Percentiles rank a stretch among this genome's conserved stretches.
These are phyloP conservation scores for Bipolaris zeicola DNA, from an alignment of 2,329 filamentous ascomycete species.

Conservation along the genomic window DNA sequence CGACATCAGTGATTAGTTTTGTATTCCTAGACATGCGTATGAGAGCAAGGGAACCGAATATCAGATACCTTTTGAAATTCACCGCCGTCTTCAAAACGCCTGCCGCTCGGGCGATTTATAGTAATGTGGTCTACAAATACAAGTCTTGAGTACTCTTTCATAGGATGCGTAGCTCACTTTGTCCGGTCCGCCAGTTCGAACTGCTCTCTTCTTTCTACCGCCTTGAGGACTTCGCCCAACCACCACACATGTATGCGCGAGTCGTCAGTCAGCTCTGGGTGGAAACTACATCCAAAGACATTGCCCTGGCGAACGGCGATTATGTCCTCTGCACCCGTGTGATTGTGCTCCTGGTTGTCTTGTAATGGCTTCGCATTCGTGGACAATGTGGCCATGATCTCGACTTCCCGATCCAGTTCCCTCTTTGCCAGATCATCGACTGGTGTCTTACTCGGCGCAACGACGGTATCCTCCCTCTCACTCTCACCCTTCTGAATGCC, in stretches of 20 bases:
- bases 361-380: slow-evolving; percentile 55
- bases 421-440: slow-evolving; percentile 53
- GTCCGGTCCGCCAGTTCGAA: slow-evolving; percentile 41
- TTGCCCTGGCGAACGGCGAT: slow-evolving; percentile 90
- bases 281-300: slow-evolving; percentile 92
- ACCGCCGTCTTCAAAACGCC: slow-evolving; percentile 16
- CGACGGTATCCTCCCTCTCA: slow-evolving; percentile 56
- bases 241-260: slow-evolving; percentile 92
- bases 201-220: slow-evolving; percentile 37
- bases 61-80: slow-evolving; percentile 7
- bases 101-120: slow-evolving; percentile 2
- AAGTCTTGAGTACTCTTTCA: not conserved
- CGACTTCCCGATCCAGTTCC: slow-evolving; percentile 57
- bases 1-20: not conserved
- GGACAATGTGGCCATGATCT: slow-evolving; percentile 64
- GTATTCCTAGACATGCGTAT: not conserved
- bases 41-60: not conserved
- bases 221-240: slow-evolving; percentile 69
- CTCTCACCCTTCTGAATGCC: slow-evolving; percentile 57
- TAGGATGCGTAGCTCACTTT: slow-evolving; percentile 10
- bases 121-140: not conserved
- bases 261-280: slow-evolving; percentile 90
- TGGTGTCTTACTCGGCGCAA: slow-evolving; percentile 61
- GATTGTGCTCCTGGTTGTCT: slow-evolving; percentile 54
- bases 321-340: slow-evolving; percentile 65